A percentile compares a stretch with the other conserved stretches of the same genome.
Evolutionary conservation across 768 basidiomycete species (phyloP).

Genomic region (Rhodotorula babjevae): DNA sequence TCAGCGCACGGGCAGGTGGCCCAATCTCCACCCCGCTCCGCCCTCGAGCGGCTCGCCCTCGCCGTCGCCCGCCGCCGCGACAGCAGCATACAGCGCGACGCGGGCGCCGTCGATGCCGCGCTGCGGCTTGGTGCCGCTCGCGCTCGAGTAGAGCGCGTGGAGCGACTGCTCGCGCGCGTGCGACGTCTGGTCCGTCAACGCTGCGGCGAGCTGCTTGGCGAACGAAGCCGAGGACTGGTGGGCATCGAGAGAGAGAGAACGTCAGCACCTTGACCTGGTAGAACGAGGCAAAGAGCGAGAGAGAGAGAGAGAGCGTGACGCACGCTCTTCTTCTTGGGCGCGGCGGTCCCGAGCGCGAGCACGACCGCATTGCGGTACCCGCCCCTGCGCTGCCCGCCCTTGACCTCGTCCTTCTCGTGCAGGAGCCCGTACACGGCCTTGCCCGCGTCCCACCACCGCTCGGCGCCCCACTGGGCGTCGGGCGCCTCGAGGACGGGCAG

Average conservation of each 20-base stretch:
- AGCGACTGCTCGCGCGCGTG: slow-evolving; percentile 24
- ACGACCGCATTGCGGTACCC: slow-evolving; percentile 8
- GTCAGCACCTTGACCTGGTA: no score
- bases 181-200: slow-evolving; percentile 19
- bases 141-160: slow-evolving; percentile 8
- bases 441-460: slow-evolving; percentile 18
- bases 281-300: no score
- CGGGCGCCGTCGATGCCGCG: not conserved
- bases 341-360: slow-evolving; percentile 5
- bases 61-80: slow-evolving; percentile 14
- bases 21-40: slow-evolving; percentile 7
- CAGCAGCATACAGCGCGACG: slow-evolving; percentile 1
- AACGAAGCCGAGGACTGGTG: not conserved
- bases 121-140: slow-evolving; percentile 12
- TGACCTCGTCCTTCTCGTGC: slow-evolving; percentile 15
- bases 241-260: not conserved
- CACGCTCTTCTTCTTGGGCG: slow-evolving; percentile 3
- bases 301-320: not conserved
- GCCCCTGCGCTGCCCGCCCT: slow-evolving; percentile 1
- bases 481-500: not conserved
- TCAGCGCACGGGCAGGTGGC: slow-evolving; percentile 9
- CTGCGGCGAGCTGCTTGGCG: slow-evolving; percentile 6
- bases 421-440: not conserved
- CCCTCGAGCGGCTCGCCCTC: slow-evolving; percentile 4
- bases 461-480: not conserved